Percentiles rank a stretch among this genome's conserved stretches.
Conservation (phyloP, 2,329 filamentous ascomycete species). For the Aspergillus persii region DNA sequence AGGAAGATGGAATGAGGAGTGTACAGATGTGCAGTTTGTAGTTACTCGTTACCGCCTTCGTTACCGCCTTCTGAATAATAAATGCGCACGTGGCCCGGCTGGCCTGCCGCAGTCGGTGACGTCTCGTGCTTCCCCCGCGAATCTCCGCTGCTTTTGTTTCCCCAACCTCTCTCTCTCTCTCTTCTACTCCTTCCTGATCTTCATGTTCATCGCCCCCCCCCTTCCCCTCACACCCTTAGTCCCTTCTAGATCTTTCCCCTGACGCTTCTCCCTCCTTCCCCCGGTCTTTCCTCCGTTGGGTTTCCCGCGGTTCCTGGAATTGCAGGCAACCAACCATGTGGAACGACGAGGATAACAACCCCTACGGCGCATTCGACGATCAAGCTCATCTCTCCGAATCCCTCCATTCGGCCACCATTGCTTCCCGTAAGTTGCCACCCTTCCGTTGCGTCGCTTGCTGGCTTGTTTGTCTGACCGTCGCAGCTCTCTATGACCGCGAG, state of each 20-base stretch:
- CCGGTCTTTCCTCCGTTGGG: neutral
- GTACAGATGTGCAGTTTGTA: no score
- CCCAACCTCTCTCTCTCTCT: neutral
- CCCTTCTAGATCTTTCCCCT: neutral
- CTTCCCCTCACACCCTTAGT: neutral
- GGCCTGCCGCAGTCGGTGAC: neutral
- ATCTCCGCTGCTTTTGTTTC: neutral
- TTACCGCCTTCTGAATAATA: neutral
- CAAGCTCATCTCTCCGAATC: constrained; percentile 73
- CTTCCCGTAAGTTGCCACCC: constrained; percentile 49
- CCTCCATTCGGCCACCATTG: constrained; percentile 55
- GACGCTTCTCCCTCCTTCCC: neutral
- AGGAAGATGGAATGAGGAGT: neutral
- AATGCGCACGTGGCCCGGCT: neutral
- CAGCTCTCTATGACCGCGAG: constrained; percentile 58
- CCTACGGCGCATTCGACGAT: constrained; percentile 90
- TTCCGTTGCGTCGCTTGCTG: neutral
- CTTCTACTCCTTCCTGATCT: no score
- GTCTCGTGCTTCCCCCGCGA: neutral
- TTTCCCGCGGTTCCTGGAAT: neutral
- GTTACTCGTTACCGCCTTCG: no score
- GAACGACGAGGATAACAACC: constrained; percentile 99
- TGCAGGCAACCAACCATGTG: constrained; percentile 64
- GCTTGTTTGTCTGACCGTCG: constrained; percentile 13
- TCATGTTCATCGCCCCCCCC: neutral